These are phyloP conservation scores for Globisporangium cederbergense DNA, from an alignment of 352 stramenopile species.

Conservation along the genomic window DNA sequence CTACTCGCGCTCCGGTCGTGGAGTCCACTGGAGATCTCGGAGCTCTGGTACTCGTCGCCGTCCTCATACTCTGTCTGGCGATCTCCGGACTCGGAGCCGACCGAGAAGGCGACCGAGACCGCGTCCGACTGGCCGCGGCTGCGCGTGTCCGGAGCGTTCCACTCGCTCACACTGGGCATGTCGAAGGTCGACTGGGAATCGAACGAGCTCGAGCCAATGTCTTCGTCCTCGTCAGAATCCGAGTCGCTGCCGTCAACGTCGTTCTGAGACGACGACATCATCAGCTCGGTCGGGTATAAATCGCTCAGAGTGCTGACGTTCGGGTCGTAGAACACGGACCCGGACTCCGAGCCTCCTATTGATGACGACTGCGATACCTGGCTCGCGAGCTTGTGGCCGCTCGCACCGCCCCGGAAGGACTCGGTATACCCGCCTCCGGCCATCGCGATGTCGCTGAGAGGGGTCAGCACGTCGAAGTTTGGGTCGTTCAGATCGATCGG, in stretches of 20 bases:
- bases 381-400: slow-evolving; percentile 21
- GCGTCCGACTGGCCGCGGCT: slow-evolving; percentile 9
- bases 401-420: slow-evolving; percentile 8
- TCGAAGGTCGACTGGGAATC: slow-evolving; percentile 29
- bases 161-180: slow-evolving; percentile 33
- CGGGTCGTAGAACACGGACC: slow-evolving; percentile 33
- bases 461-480: slow-evolving; percentile 57
- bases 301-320: slow-evolving; percentile 16
- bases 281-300: slow-evolving; percentile 25
- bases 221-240: slow-evolving; percentile 41
- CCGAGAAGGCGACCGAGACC: slow-evolving; percentile 9
- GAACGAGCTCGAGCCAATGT: slow-evolving; percentile 11
- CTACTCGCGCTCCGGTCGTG: slow-evolving; percentile 13
- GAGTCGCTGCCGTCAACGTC: slow-evolving; percentile 26
- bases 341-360: slow-evolving; percentile 13
- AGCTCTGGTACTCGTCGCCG: not conserved
- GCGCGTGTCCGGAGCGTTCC: slow-evolving; percentile 23
- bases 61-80: not conserved
- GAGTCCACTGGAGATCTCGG: slow-evolving; percentile 9
- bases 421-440: slow-evolving; percentile 10
- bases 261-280: slow-evolving; percentile 23
- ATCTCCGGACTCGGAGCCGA: slow-evolving; percentile 8
- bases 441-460: slow-evolving; percentile 51
- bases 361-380: not conserved
- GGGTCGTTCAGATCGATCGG: slow-evolving; percentile 46